phyloP scores from a whole-genome alignment of 2,329 filamentous ascomycete genomes.

The Plectosphaerella plurivora region DNA sequence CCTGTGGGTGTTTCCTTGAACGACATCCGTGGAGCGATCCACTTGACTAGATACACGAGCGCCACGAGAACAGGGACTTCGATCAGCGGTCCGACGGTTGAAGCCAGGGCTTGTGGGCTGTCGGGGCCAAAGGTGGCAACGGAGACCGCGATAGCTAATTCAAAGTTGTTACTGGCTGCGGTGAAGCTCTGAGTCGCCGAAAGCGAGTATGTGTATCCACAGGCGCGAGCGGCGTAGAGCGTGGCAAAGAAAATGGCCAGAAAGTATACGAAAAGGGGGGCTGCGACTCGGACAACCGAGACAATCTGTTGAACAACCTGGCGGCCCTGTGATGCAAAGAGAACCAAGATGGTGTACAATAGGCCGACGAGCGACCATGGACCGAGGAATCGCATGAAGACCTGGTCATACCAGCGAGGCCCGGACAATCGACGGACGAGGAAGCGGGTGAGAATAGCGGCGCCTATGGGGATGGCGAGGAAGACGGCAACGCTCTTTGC shows the following conservation, averaged over 20 bases:
- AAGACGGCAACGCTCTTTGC: slow-evolving; percentile 82
- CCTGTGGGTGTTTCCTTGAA: too few species aligned
- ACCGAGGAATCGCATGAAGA: slow-evolving; percentile 65
- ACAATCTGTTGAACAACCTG: slow-evolving; percentile 80
- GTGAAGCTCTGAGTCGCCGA: slow-evolving; percentile 79
- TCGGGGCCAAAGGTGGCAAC: slow-evolving; percentile 74
- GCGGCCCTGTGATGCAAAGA: slow-evolving; percentile 77
- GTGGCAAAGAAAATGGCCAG: slow-evolving; percentile 68
- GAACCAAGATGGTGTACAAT: slow-evolving; percentile 79
- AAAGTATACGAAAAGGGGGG: slow-evolving; percentile 81
- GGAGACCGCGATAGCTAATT: slow-evolving; percentile 84
- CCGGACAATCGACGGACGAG: slow-evolving; percentile 50
- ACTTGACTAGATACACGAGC: slow-evolving; percentile 70
- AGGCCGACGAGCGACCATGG: slow-evolving; percentile 79
- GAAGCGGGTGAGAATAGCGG: slow-evolving; percentile 73
- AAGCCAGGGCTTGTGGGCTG: slow-evolving; percentile 75
- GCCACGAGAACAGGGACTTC: slow-evolving; percentile 79
- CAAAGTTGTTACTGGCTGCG: slow-evolving; percentile 89
- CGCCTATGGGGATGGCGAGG: slow-evolving; percentile 76
- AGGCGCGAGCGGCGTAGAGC: slow-evolving; percentile 52
- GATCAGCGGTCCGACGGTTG: slow-evolving; percentile 80
- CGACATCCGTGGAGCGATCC: slow-evolving; percentile 33
- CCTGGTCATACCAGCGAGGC: slow-evolving; percentile 57
- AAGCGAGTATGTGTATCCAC: slow-evolving; percentile 71
- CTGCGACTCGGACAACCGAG: slow-evolving; percentile 74